Percentiles rank a stretch among this genome's conserved stretches.
phyloP scores from a whole-genome alignment of 2,329 filamentous ascomycete species.

The Corinectria fuckeliana region DNA sequence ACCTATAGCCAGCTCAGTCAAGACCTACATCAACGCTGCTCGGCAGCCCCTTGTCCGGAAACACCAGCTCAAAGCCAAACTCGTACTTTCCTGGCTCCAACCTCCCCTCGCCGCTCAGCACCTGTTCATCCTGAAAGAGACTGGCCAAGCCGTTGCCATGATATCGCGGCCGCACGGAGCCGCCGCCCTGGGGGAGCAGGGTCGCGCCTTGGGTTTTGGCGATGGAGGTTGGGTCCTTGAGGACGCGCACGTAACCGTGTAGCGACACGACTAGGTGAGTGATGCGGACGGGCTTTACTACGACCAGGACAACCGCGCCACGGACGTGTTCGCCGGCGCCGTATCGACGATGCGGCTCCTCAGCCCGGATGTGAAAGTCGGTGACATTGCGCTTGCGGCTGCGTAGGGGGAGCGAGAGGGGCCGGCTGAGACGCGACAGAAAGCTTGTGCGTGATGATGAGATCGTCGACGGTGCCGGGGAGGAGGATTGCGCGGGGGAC shows the following conservation, averaged over 20 bases:
- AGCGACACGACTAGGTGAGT: constrained; percentile 81
- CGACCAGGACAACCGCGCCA: constrained; percentile 74
- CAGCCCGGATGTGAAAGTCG: constrained; percentile 79
- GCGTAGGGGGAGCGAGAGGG: constrained; percentile 57
- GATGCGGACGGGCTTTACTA: constrained; percentile 76
- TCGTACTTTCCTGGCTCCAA: constrained; percentile 77
- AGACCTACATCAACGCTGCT: constrained; percentile 90
- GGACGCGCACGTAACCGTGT: constrained; percentile 81
- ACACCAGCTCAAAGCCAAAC: constrained; percentile 78
- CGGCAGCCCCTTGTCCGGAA: constrained; percentile 73
- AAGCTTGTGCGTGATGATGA: constrained; percentile 46
- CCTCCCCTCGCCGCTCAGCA: constrained; percentile 79
- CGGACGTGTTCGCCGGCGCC: constrained; percentile 75
- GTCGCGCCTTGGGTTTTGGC: constrained; percentile 57
- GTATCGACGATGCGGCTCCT: constrained; percentile 81
- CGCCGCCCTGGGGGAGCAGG: constrained; percentile 47
- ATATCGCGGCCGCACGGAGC: constrained; percentile 58
- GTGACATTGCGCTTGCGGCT: constrained; percentile 68
- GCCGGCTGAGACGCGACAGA: constrained; percentile 60
- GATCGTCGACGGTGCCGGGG: constrained; percentile 32
- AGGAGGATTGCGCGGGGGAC: constrained; percentile 28
- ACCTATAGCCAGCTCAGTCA: background rate
- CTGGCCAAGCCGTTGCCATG: constrained; percentile 81
- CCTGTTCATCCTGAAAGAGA: constrained; percentile 82
- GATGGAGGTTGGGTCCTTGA: constrained; percentile 69